A percentile compares a stretch with the other conserved stretches of the same genome.
These are phyloP conservation scores for Phytopythium helicoides DNA, from an alignment of 352 stramenopile species.

Conservation along the genomic window DNA sequence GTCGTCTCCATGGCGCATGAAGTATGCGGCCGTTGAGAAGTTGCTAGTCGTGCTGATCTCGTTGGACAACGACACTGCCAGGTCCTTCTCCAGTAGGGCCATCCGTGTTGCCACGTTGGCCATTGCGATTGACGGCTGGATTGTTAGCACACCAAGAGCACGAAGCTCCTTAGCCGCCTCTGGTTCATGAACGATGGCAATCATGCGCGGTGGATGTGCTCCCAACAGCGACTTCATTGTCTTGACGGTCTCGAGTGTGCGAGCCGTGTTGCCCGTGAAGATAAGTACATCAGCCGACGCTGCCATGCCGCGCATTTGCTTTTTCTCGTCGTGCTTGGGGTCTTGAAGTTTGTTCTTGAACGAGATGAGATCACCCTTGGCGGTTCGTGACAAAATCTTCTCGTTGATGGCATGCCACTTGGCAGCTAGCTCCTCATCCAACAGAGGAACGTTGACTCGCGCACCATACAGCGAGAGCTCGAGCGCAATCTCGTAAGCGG, in stretches of 20 bases:
- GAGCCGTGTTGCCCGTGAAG: constrained; percentile 50
- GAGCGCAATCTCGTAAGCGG: constrained; percentile 61
- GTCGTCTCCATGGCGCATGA: constrained; percentile 34
- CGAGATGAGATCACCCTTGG: constrained; percentile 58
- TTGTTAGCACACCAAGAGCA: constrained; percentile 46
- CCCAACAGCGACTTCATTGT: constrained; percentile 40
- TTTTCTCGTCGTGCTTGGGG: constrained; percentile 12
- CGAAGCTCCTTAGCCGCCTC: constrained; percentile 35
- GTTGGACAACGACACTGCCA: constrained; percentile 32
- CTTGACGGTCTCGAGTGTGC: constrained; percentile 45
- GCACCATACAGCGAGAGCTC: constrained; percentile 63
- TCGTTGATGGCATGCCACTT: constrained; percentile 66
- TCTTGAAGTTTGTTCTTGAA: constrained; percentile 65
- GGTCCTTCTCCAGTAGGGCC: constrained; percentile 47
- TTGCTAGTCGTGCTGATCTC: constrained; percentile 46
- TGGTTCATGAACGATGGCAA: constrained; percentile 46
- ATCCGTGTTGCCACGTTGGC: constrained; percentile 68
- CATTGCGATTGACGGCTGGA: constrained; percentile 63
- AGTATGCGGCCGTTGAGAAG: constrained; percentile 53
- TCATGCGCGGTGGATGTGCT: constrained; percentile 45
- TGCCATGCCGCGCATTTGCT: constrained; percentile 38
- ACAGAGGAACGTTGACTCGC: constrained; percentile 52
- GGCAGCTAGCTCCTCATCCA: constrained; percentile 51
- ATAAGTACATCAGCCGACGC: constrained; percentile 54
- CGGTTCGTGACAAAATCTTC: constrained; percentile 40